Percentiles rank a stretch among this genome's conserved stretches.
Conservation (phyloP, 169 alveolate genomes). For the Babesia sp. region DNA sequence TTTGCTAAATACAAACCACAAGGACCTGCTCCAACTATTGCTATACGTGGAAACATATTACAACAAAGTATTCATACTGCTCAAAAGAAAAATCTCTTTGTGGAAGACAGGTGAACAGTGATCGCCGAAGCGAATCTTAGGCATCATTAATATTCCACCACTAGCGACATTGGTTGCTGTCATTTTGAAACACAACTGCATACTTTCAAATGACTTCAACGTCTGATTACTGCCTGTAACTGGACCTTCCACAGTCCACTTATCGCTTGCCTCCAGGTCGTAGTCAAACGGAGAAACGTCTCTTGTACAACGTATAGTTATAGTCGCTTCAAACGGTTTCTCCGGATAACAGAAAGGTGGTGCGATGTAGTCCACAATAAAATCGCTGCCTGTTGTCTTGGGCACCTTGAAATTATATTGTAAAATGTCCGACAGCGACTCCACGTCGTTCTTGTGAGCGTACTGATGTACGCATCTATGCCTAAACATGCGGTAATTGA, state of each 20-base stretch:
- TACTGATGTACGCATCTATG: conserved; percentile 13
- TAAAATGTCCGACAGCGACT: conserved; percentile 3
- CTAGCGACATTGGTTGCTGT: not conserved
- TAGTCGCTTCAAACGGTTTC: conserved; percentile 8
- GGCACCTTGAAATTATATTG: conserved; percentile 18
- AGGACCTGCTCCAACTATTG: conserved; percentile 87
- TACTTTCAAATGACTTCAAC: not conserved
- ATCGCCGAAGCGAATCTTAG: conserved; percentile 15
- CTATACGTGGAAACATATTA: conserved; percentile 62
- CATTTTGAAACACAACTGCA: conserved; percentile 17
- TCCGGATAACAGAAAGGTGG: conserved; percentile 18
- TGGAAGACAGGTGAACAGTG: conserved; percentile 11
- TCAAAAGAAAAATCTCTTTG: conserved; percentile 18
- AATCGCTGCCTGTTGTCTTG: not conserved
- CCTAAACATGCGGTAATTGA: conserved; percentile 13
- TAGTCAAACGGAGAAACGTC: conserved; percentile 13
- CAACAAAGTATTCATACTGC: not conserved
- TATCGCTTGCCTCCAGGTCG: conserved; percentile 12
- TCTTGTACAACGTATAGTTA: not conserved
- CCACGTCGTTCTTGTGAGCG: not conserved
- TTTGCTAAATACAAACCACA: conserved; percentile 86
- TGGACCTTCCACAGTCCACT: conserved; percentile 47
- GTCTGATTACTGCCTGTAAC: conserved; percentile 8
- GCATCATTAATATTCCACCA: conserved; percentile 3
- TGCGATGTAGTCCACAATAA: conserved; percentile 13